Percentiles rank a stretch among this genome's conserved stretches.
phyloP scores from a whole-genome alignment of 306 rosid species.

The Acacia crassicarpa region DNA sequence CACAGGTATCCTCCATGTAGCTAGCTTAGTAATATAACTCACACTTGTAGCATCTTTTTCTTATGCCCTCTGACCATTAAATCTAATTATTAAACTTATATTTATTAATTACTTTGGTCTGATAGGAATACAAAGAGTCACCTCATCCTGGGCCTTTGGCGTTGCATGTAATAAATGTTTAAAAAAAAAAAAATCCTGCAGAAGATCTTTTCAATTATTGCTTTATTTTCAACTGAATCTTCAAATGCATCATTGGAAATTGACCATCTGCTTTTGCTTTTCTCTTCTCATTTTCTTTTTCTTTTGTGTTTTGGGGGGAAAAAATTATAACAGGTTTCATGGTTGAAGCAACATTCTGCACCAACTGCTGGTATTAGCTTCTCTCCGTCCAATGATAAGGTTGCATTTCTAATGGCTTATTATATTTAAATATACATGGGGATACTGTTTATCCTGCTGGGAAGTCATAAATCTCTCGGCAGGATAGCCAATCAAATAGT shows the following conservation, averaged over 20 bases:
- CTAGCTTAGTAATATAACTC: conserved; percentile 17
- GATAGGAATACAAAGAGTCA: background rate
- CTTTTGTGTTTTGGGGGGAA: background rate
- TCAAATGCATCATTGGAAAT: background rate
- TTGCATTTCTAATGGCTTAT: conserved; percentile 35
- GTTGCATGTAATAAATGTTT: background rate
- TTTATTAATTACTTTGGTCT: conserved; percentile 13
- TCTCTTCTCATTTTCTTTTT: conserved; percentile 2
- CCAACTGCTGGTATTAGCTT: conserved; percentile 97
- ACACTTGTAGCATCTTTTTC: conserved; percentile 19
- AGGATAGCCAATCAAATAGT: conserved; percentile 10
- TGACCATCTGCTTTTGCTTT: conserved; percentile 14
- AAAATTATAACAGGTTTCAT: conserved; percentile 62
- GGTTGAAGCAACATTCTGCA: conserved; percentile 98
- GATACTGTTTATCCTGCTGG: conserved; percentile 28
- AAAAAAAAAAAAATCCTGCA: background rate
- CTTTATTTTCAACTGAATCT: conserved; percentile 14
- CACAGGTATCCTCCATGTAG: conserved; percentile 17
- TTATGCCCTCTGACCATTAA: background rate
- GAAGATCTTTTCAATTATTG: conserved; percentile 13
- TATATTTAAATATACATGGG: conserved; percentile 11
- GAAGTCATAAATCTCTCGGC: conserved; percentile 29
- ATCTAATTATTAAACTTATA: background rate
- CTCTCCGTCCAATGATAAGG: conserved; percentile 99
- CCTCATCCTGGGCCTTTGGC: background rate